Conservation (phyloP, 305 asterid genomes). For the Rubia occidens region DNA sequence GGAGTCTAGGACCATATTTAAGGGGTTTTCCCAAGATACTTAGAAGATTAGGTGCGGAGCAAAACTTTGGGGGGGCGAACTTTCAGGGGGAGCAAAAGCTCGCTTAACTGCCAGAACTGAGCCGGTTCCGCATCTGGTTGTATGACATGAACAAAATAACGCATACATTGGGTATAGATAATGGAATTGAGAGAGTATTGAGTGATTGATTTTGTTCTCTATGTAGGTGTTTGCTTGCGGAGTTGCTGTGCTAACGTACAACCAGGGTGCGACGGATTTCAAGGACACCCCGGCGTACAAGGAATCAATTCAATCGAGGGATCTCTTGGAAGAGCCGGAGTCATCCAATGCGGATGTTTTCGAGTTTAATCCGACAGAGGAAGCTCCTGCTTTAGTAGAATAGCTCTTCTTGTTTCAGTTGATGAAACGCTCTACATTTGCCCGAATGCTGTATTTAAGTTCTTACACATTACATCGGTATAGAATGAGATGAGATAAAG, state of each 20-base stretch:
- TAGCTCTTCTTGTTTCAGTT: not conserved
- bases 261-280: constrained; percentile 87
- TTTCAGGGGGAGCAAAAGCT: too few species aligned
- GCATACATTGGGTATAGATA: not conserved
- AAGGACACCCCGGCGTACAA: constrained; percentile 75
- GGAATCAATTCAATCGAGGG: constrained; percentile 70
- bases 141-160: too few species aligned
- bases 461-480: not conserved
- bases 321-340: constrained; percentile 75
- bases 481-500: constrained; percentile 14
- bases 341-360: constrained; percentile 64
- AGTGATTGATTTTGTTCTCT: not conserved
- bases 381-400: constrained; percentile 40
- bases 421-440: constrained; percentile 4
- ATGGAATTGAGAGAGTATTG: not conserved
- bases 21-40: too few species aligned
- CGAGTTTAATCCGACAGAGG: constrained; percentile 60
- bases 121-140: too few species aligned
- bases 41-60: too few species aligned
- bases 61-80: too few species aligned
- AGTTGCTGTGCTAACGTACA: constrained; percentile 66
- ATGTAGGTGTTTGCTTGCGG: constrained; percentile 72
- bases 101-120: too few species aligned
- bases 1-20: too few species aligned
- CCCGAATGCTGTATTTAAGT: constrained; percentile 3